These are phyloP conservation scores for Colletotrichum filicis DNA, from an alignment of 2,329 filamentous ascomycete species.

Conservation along the genomic window DNA sequence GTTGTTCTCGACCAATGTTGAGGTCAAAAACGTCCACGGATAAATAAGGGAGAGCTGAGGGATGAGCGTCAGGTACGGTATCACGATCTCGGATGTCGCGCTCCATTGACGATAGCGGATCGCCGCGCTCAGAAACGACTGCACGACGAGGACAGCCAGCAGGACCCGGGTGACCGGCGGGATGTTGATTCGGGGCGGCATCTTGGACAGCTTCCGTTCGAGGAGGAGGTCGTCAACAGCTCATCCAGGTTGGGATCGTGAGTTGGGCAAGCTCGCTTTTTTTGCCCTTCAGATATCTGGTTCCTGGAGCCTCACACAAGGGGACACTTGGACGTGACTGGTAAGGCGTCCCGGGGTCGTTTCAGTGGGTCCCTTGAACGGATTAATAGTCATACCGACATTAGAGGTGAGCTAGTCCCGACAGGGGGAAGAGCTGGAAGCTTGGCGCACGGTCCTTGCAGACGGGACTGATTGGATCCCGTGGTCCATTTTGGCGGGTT, in stretches of 20 bases:
- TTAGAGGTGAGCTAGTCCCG: not conserved
- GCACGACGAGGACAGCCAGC: conserved; percentile 77
- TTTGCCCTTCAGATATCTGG: conserved; percentile 19
- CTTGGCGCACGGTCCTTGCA: conserved; percentile 22
- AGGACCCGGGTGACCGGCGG: conserved; percentile 89
- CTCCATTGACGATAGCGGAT: conserved; percentile 79
- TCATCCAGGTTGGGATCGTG: conserved; percentile 30
- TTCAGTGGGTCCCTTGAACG: not conserved
- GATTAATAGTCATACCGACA: conserved; percentile 9
- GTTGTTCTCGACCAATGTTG: conserved; percentile 92
- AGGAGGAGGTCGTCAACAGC: conserved; percentile 26
- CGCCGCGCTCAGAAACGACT: conserved; percentile 85
- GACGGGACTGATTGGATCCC: conserved; percentile 22
- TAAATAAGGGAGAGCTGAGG: conserved; percentile 86
- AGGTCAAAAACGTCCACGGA: conserved; percentile 91
- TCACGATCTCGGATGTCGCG: conserved; percentile 71
- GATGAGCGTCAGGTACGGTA: conserved; percentile 89
- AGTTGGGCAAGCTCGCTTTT: conserved; percentile 23
- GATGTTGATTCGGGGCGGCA: conserved; percentile 89
- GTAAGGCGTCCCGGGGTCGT: conserved; percentile 25
- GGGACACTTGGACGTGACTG: conserved; percentile 27
- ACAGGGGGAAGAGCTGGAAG: conserved; percentile 7
- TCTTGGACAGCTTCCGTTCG: conserved; percentile 48
- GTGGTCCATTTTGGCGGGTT: conserved; percentile 22
- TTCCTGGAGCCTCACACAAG: conserved; percentile 14